Evolutionary conservation across 176 grass and related monocot species (phyloP).

Genomic region (Areca catechu): DNA sequence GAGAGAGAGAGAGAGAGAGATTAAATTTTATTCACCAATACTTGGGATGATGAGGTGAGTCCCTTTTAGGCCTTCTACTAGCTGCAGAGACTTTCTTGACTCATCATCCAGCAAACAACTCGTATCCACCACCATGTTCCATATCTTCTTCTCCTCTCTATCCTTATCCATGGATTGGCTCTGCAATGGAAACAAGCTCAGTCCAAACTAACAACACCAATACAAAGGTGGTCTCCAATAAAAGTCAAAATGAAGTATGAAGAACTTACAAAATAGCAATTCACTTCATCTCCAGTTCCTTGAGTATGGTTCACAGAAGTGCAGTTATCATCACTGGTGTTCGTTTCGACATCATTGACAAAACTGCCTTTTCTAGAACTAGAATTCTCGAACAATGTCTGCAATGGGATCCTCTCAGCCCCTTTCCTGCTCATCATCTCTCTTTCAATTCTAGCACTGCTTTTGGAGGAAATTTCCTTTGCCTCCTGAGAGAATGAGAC

Average conservation of each 20-base stretch:
- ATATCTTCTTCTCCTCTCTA: slow-evolving; percentile 45
- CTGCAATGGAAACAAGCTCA: slow-evolving; percentile 4
- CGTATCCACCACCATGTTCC: slow-evolving; percentile 77
- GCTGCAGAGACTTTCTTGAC: slow-evolving; percentile 54
- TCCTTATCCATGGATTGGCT: slow-evolving; percentile 6
- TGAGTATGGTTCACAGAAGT: slow-evolving; percentile 13
- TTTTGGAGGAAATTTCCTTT: slow-evolving; percentile 31
- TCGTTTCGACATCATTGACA: slow-evolving; percentile 14
- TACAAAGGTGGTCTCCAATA: neutral
- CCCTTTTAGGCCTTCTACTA: slow-evolving; percentile 74
- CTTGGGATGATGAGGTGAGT: slow-evolving; percentile 64
- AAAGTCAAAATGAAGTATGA: no score
- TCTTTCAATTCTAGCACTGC: slow-evolving; percentile 29
- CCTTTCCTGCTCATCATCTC: slow-evolving; percentile 48
- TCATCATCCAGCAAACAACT: slow-evolving; percentile 67
- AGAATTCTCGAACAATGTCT: slow-evolving; percentile 36
- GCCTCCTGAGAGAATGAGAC: slow-evolving; percentile 30
- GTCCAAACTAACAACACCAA: neutral
- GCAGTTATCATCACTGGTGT: slow-evolving; percentile 13
- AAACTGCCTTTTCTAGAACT: neutral
- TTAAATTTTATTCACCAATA: slow-evolving; percentile 43
- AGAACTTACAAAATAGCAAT: slow-evolving; percentile 29
- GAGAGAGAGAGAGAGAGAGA: neutral
- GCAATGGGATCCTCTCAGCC: slow-evolving; percentile 46
- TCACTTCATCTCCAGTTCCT: slow-evolving; percentile 29